Conservation (phyloP, 2,329 filamentous ascomycete genomes). For the Hymenoscyphus salicellus region DNA sequence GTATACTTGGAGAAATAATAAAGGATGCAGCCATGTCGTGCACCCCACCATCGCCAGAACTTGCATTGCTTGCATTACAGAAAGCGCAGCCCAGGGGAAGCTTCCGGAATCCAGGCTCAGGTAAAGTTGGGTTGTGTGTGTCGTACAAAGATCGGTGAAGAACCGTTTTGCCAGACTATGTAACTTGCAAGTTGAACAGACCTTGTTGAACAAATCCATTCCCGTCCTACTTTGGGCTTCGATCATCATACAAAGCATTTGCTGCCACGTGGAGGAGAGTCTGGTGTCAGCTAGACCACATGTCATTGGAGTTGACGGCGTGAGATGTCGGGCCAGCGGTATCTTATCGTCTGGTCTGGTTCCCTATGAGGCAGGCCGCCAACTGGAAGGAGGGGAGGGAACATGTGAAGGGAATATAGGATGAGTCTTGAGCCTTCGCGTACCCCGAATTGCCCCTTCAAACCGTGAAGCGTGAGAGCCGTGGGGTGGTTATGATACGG, state of each 20-base stretch:
- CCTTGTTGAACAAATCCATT: too few relatives aligned
- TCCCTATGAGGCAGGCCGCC: not conserved
- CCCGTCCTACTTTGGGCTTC: conserved; percentile 4
- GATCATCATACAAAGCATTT: not conserved
- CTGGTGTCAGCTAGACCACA: not conserved
- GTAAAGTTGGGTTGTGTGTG: not conserved
- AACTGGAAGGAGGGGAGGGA: not conserved
- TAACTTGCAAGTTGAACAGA: too few relatives aligned
- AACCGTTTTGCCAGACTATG: too few relatives aligned
- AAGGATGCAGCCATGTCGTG: not conserved
- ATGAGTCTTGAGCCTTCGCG: too few relatives aligned
- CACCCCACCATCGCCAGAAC: not conserved
- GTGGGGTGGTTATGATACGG: not conserved
- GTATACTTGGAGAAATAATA: too few relatives aligned
- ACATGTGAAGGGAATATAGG: not conserved
- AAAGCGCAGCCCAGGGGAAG: not conserved
- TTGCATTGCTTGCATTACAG: not conserved
- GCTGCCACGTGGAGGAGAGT: not conserved
- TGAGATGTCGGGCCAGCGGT: not conserved
- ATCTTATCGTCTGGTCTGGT: conserved; percentile 3
- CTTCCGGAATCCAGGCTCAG: not conserved
- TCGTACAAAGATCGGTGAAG: not conserved
- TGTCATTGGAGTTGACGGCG: not conserved
- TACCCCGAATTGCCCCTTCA: too few relatives aligned
- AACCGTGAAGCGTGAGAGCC: not conserved